Evolutionary conservation across 2,329 filamentous ascomycete species (phyloP).

Genomic region (Nothophoma quercina): DNA sequence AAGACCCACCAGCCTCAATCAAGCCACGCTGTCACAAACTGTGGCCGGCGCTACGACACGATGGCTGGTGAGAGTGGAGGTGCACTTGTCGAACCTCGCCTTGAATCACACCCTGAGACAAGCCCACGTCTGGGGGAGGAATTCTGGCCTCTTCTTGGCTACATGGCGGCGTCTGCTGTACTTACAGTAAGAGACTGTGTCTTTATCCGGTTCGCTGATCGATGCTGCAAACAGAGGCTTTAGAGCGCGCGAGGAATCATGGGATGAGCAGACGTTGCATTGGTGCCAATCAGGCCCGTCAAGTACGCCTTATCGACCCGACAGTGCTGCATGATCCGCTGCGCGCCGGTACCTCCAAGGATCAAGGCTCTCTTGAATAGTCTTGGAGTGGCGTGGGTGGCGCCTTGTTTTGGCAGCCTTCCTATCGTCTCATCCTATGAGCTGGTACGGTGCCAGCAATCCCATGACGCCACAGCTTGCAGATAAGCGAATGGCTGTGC

Average conservation of each 20-base stretch:
- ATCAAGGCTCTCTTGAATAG: conserved; percentile 27
- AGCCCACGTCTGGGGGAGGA: conserved; percentile 24
- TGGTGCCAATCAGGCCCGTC: conserved; percentile 29
- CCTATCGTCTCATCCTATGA: conserved; percentile 14
- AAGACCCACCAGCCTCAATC: conserved; percentile 41
- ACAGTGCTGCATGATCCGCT: conserved; percentile 29
- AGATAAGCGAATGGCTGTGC: conserved; percentile 43
- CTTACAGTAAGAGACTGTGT: conserved; percentile 12
- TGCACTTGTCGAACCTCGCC: conserved; percentile 30
- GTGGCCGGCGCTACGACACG: conserved; percentile 18
- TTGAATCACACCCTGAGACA: conserved; percentile 25
- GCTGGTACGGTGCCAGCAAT: conserved; percentile 14
- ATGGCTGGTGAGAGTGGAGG: conserved; percentile 32
- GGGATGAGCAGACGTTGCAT: conserved; percentile 26
- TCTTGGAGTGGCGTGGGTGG: conserved; percentile 45
- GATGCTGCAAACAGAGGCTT: conserved; percentile 32
- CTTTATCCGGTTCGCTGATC: conserved; percentile 32
- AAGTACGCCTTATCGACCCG: conserved; percentile 22
- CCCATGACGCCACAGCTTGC: conserved; percentile 43
- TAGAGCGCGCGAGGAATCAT: conserved; percentile 38
- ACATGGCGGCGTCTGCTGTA: conserved; percentile 22
- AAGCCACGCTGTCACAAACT: conserved; percentile 36
- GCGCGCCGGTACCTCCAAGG: conserved; percentile 26
- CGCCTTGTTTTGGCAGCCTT: conserved; percentile 28
- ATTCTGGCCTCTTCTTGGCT: conserved; percentile 22